Conservation (phyloP, 2,329 filamentous ascomycete genomes). For the Allantophomopsis cytisporea region DNA sequence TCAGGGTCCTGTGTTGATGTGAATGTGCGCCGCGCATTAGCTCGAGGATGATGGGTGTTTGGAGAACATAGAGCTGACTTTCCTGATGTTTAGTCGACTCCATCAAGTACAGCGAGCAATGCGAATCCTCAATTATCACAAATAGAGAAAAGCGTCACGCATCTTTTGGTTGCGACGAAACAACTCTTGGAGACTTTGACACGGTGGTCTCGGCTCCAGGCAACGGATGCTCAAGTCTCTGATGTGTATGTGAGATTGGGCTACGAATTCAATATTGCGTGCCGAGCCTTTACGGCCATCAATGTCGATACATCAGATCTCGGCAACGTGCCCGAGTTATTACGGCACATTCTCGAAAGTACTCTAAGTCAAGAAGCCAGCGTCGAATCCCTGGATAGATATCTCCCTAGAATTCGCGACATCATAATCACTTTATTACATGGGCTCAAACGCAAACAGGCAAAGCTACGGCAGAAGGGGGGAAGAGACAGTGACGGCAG, state of each 20-base stretch:
- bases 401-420: constrained; percentile 85
- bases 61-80: no score
- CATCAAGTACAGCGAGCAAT: no score
- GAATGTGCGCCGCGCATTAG: constrained; percentile 16
- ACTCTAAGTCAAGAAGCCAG: constrained; percentile 95
- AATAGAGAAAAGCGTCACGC: constrained; percentile 97
- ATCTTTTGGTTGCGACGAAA: constrained; percentile 94
- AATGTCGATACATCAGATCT: constrained; percentile 91
- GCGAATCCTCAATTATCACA: constrained; percentile 49
- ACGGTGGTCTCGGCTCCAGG: constrained; percentile 88
- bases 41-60: background rate
- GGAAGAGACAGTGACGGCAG: constrained; percentile 27
- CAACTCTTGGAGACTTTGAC: constrained; percentile 95
- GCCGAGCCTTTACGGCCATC: constrained; percentile 90
- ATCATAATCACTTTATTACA: constrained; percentile 98
- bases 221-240: constrained; percentile 88
- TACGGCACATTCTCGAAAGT: constrained; percentile 85
- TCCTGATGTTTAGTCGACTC: no score
- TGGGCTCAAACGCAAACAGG: constrained; percentile 92
- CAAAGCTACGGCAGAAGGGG: constrained; percentile 60
- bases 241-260: constrained; percentile 95
- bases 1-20: constrained; percentile 28
- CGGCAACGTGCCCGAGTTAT: constrained; percentile 83
- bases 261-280: constrained; percentile 99
- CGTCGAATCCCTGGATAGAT: constrained; percentile 83